phyloP scores from a whole-genome alignment of 192 early-diverging fungal genomes.

The Linnemannia zychae region DNA sequence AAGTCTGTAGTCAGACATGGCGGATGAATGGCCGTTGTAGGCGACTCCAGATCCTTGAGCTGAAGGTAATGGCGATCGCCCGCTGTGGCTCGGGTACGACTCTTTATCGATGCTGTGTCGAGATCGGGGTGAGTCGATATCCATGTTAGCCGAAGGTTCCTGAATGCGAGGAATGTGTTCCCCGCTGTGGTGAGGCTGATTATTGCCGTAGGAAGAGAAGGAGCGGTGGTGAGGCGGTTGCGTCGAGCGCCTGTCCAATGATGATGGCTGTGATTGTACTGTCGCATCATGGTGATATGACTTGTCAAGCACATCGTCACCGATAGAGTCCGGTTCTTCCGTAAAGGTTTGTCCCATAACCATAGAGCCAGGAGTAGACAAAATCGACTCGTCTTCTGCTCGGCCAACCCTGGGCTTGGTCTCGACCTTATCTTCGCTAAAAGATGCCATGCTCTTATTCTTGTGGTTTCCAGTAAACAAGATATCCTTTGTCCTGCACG shows the following conservation, averaged over 20 bases:
- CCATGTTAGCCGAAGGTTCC: conserved; percentile 22
- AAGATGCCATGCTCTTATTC: conserved; percentile 57
- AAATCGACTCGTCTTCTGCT: conserved; percentile 24
- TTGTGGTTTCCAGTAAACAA: conserved; percentile 55
- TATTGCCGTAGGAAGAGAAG: conserved; percentile 13
- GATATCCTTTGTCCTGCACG: conserved; percentile 54
- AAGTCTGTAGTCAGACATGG: conserved; percentile 21
- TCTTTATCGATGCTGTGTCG: conserved; percentile 22
- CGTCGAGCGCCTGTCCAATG: neutral
- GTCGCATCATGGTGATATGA: neutral
- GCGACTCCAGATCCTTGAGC: conserved; percentile 9
- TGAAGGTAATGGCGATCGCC: conserved; percentile 16
- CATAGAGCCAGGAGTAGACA: conserved; percentile 11
- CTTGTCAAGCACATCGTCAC: conserved; percentile 31
- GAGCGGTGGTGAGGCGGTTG: conserved; percentile 7
- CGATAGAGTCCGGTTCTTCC: conserved; percentile 54
- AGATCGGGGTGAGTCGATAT: conserved; percentile 11
- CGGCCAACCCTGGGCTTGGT: conserved; percentile 19
- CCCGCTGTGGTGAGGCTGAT: conserved; percentile 9
- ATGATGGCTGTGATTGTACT: conserved; percentile 22
- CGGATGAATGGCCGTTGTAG: conserved; percentile 11
- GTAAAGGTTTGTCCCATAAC: conserved; percentile 40
- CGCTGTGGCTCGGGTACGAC: conserved; percentile 3
- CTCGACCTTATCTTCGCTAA: conserved; percentile 48
- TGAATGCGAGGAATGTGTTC: conserved; percentile 43